These are phyloP conservation scores for Cicer chorassanicum DNA, from an alignment of 306 rosid genomes.

Conservation along the genomic window DNA sequence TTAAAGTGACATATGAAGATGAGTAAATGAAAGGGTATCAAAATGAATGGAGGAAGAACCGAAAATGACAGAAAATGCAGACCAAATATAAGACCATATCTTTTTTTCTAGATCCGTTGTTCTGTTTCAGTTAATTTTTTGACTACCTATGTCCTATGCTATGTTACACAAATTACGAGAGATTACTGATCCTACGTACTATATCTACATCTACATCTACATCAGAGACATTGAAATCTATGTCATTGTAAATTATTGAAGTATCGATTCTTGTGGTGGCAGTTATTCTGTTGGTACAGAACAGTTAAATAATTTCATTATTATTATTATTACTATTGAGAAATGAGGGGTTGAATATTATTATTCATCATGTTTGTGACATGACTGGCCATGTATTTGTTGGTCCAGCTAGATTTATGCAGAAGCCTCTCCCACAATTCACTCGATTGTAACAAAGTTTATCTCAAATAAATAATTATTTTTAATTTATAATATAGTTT, in stretches of 20 bases:
- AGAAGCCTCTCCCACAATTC: no score
- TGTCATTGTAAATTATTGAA: slow-evolving; percentile 39
- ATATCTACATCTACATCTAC: not conserved
- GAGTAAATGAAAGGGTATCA: slow-evolving; percentile 40
- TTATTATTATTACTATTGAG: slow-evolving; percentile 44
- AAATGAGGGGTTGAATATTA: slow-evolving; percentile 50
- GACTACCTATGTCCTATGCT: slow-evolving; percentile 22
- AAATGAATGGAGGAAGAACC: slow-evolving; percentile 62
- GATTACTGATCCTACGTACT: slow-evolving; percentile 30
- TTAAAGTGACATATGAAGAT: slow-evolving; percentile 47
- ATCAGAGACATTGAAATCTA: slow-evolving; percentile 37
- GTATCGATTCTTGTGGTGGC: slow-evolving; percentile 49
- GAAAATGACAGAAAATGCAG: slow-evolving; percentile 59
- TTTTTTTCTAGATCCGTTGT: slow-evolving; percentile 63
- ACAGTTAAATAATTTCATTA: slow-evolving; percentile 46
- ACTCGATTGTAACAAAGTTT: no score
- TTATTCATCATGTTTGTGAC: slow-evolving; percentile 43
- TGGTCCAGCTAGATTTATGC: slow-evolving; percentile 44
- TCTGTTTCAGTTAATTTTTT: slow-evolving; percentile 54
- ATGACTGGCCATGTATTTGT: slow-evolving; percentile 49
- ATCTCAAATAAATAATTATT: no score
- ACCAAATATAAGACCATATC: slow-evolving; percentile 66
- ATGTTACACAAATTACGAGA: slow-evolving; percentile 62
- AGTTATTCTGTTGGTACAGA: slow-evolving; percentile 69
- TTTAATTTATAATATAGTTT: not conserved